Evolutionary conservation across 495 filamentous ascomycete genomes (phyloP).

Genomic region (Echria macrotheca): DNA sequence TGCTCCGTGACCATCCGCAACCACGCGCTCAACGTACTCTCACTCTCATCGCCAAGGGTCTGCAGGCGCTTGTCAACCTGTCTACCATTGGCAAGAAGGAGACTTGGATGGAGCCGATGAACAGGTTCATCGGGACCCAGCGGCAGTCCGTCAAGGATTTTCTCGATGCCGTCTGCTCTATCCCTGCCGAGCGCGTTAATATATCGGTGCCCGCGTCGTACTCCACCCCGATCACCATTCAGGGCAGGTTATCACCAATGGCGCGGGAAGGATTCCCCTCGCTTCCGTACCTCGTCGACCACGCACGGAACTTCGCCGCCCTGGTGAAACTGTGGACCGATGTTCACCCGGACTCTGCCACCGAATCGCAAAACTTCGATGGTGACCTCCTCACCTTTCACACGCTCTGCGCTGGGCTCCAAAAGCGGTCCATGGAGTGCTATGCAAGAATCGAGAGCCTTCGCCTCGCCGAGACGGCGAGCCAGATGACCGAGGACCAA

Average conservation of each 20-base stretch:
- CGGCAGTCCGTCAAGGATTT: slow-evolving; percentile 77
- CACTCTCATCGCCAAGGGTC: slow-evolving; percentile 87
- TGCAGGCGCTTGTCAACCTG: slow-evolving; percentile 94
- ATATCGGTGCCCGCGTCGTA: slow-evolving; percentile 76
- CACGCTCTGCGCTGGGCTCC: slow-evolving; percentile 62
- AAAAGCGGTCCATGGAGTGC: slow-evolving; percentile 55
- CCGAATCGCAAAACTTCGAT: slow-evolving; percentile 44
- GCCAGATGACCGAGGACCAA: slow-evolving; percentile 53
- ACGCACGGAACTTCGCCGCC: slow-evolving; percentile 81
- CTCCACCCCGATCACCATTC: slow-evolving; percentile 86
- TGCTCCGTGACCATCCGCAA: slow-evolving; percentile 81
- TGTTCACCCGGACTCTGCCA: slow-evolving; percentile 41
- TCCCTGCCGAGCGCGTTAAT: slow-evolving; percentile 63
- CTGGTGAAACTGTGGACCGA: slow-evolving; percentile 86
- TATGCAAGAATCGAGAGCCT: slow-evolving; percentile 25
- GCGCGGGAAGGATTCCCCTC: slow-evolving; percentile 92
- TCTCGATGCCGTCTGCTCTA: slow-evolving; percentile 77
- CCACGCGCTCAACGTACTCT: slow-evolving; percentile 83
- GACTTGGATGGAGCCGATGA: slow-evolving; percentile 99
- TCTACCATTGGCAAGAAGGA: slow-evolving; percentile 93
- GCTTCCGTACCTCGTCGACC: slow-evolving; percentile 90
- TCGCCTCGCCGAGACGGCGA: slow-evolving; percentile 55
- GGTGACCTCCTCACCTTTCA: slow-evolving; percentile 71
- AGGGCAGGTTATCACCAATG: slow-evolving; percentile 72
- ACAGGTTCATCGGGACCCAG: slow-evolving; percentile 61